Percentiles rank a stretch among this genome's conserved stretches.
Conservation (phyloP, 768 basidiomycete species). For the Gloeophyllum trabeum region DNA sequence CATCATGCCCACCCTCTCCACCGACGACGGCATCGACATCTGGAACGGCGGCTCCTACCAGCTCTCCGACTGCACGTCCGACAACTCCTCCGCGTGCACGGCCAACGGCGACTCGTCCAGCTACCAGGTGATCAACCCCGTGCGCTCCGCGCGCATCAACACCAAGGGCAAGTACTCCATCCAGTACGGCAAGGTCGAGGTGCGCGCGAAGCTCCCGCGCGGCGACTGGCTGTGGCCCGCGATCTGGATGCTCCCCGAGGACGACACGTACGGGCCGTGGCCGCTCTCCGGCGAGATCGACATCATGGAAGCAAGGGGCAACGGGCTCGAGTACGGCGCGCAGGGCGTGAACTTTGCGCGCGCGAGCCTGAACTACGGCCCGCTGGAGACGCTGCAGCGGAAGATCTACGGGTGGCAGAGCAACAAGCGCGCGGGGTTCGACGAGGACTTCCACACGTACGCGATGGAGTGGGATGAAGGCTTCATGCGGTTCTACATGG, state of each 20-base stretch:
- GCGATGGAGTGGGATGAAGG: conserved; percentile 48
- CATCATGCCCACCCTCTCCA: conserved; percentile 49
- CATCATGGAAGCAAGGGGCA: conserved; percentile 43
- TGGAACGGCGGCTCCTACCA: conserved; percentile 26
- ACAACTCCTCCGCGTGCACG: conserved; percentile 33
- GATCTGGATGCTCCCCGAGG: conserved; percentile 34
- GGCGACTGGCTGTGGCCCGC: conserved; percentile 32
- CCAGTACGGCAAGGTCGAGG: conserved; percentile 46
- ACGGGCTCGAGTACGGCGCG: conserved; percentile 26
- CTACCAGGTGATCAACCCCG: conserved; percentile 35
- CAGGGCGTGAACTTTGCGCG: conserved; percentile 38
- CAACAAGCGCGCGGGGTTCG: conserved; percentile 33
- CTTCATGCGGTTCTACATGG: conserved; percentile 44
- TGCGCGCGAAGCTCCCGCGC: conserved; percentile 11
- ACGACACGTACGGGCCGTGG: conserved; percentile 37
- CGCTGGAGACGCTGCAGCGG: conserved; percentile 27
- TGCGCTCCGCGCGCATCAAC: conserved; percentile 40
- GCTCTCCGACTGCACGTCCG: conserved; percentile 25
- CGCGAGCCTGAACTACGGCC: conserved; percentile 62
- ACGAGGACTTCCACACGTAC: conserved; percentile 39
- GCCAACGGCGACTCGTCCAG: conserved; percentile 24
- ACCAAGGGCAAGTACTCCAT: conserved; percentile 37
- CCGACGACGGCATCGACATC: conserved; percentile 27
- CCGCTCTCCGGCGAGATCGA: conserved; percentile 50
- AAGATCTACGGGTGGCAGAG: conserved; percentile 31